Evolutionary conservation across 441 rosid genomes (phyloP).

Genomic region (Dalechampia spathulata): DNA sequence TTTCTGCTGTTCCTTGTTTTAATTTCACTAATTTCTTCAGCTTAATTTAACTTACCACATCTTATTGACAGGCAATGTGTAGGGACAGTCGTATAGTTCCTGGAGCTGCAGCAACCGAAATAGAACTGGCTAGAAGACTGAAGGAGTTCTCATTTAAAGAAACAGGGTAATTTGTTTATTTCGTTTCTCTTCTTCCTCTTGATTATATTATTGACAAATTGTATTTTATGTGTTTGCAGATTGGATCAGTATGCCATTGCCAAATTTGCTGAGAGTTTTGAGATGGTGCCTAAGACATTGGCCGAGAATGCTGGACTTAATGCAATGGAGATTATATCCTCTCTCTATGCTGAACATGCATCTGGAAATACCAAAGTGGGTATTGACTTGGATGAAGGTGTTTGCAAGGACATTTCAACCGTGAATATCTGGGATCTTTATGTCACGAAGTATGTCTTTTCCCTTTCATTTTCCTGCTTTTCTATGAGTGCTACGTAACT

Average conservation of each 20-base stretch:
- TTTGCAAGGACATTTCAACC: conserved; percentile 66
- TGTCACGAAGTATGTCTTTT: conserved; percentile 58
- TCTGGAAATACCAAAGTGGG: conserved; percentile 87
- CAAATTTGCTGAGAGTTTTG: conserved; percentile 97
- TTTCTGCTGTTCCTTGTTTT: too few species aligned
- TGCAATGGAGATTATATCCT: conserved; percentile 92
- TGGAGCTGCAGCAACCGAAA: conserved; percentile 98
- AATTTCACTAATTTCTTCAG: background rate
- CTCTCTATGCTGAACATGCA: conserved; percentile 89
- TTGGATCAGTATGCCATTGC: conserved; percentile 97
- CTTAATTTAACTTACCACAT: background rate
- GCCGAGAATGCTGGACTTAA: conserved; percentile 98
- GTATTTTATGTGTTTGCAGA: conserved; percentile 38
- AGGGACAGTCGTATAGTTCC: conserved; percentile 92
- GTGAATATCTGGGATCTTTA: conserved; percentile 83
- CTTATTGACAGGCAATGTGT: conserved; percentile 83
- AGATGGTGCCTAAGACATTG: conserved; percentile 93
- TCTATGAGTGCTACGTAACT: too few species aligned
- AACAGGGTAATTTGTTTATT: conserved; percentile 61
- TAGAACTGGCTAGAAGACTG: conserved; percentile 90
- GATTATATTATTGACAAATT: too few species aligned
- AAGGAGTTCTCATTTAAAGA: conserved; percentile 91
- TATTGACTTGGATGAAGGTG: conserved; percentile 83
- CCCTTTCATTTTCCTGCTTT: too few species aligned
- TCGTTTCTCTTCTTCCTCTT: background rate